phyloP scores from a whole-genome alignment of 148 eudicot species.

The Nepenthes mirabilis region DNA sequence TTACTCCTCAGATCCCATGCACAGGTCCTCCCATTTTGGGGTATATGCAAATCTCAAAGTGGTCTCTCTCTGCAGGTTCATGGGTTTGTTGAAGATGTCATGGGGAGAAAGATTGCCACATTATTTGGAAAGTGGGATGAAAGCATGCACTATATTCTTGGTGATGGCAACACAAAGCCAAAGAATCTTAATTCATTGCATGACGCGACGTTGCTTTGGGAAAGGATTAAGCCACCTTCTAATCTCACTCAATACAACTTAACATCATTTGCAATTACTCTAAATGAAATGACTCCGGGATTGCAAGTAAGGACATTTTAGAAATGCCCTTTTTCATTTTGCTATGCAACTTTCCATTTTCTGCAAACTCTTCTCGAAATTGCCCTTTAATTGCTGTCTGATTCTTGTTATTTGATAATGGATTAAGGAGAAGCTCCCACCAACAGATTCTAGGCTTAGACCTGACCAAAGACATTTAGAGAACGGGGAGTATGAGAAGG shows the following conservation, averaged over 20 bases:
- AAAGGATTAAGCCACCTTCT: constrained; percentile 42
- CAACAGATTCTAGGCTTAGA: constrained; percentile 90
- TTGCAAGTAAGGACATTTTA: constrained; percentile 39
- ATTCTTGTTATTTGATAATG: constrained; percentile 27
- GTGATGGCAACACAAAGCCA: constrained; percentile 39
- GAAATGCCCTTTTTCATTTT: constrained; percentile 8
- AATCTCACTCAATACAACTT: constrained; percentile 74
- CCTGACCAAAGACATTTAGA: constrained; percentile 91
- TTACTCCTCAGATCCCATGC: no score
- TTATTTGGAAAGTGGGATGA: constrained; percentile 86
- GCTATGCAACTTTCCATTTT: constrained; percentile 1
- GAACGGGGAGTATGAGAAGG: constrained; percentile 85
- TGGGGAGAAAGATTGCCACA: constrained; percentile 51
- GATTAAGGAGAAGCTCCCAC: constrained; percentile 76
- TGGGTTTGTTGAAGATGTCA: constrained; percentile 64
- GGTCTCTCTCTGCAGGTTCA: constrained; percentile 42
- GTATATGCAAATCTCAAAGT: no score
- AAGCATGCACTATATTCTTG: constrained; percentile 41
- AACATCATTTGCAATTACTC: constrained; percentile 68
- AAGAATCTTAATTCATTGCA: constrained; percentile 34
- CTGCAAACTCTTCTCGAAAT: constrained; percentile 13
- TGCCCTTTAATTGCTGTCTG: constrained; percentile 23
- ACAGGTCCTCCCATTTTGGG: no score
- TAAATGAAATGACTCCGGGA: constrained; percentile 84
- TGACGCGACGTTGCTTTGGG: constrained; percentile 57